Evolutionary conservation across 1,284 basidiomycete species (phyloP).

Genomic region (Austroboletus olivaceoglutinosus): DNA sequence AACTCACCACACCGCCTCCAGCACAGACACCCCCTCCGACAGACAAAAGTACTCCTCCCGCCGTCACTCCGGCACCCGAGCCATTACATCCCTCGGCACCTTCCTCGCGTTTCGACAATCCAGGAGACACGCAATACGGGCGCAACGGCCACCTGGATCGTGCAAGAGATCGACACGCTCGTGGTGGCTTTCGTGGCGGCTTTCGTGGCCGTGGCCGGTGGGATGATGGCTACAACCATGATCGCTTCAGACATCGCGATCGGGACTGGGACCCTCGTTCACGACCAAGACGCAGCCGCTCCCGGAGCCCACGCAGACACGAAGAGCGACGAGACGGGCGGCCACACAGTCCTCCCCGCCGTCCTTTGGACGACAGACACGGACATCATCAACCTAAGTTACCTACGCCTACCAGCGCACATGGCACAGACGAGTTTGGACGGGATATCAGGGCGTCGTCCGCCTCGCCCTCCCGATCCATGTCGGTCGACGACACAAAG

Average conservation of each 20-base stretch:
- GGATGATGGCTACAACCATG: slow-evolving; percentile 39
- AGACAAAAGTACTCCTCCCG: slow-evolving; percentile 1
- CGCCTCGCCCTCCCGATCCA: slow-evolving; percentile 23
- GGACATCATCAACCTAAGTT: slow-evolving; percentile 21
- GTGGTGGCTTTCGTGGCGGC: slow-evolving; percentile 44
- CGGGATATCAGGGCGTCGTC: slow-evolving; percentile 65
- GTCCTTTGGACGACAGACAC: slow-evolving; percentile 36
- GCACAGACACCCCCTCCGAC: slow-evolving; percentile 7
- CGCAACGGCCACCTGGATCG: slow-evolving; percentile 50
- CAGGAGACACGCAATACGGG: slow-evolving; percentile 46
- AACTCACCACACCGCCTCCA: slow-evolving; percentile 35
- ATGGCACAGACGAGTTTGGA: slow-evolving; percentile 76
- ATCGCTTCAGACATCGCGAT: slow-evolving; percentile 51
- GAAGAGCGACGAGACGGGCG: slow-evolving; percentile 47
- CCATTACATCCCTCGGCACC: neutral
- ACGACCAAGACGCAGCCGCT: slow-evolving; percentile 58
- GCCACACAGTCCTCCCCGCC: slow-evolving; percentile 56
- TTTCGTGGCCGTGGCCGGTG: slow-evolving; percentile 40
- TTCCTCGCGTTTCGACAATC: slow-evolving; percentile 30
- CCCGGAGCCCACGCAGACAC: slow-evolving; percentile 65
- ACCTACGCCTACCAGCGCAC: slow-evolving; percentile 27
- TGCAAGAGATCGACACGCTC: slow-evolving; percentile 48
- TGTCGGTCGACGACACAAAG: slow-evolving; percentile 34
- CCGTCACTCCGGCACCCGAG: neutral
- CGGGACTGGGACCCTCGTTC: slow-evolving; percentile 43